Percentiles rank a stretch among this genome's conserved stretches.
Evolutionary conservation across 2,329 filamentous ascomycete genomes (phyloP).

Genomic region (Pseudogymnoascus sp.): DNA sequence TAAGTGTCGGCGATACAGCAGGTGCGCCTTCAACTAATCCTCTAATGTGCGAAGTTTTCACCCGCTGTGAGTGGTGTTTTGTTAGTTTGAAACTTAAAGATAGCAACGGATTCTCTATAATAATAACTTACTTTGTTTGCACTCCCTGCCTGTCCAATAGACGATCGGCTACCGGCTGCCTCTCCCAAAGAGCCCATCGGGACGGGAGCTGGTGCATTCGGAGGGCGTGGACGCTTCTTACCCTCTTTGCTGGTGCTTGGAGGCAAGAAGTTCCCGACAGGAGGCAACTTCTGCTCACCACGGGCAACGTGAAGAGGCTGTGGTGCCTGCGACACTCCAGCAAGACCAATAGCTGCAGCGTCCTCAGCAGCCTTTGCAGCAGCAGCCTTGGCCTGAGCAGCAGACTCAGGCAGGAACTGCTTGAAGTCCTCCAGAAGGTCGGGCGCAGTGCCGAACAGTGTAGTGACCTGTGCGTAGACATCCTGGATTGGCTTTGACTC

Average conservation of each 20-base stretch:
- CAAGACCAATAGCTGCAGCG: constrained; percentile 47
- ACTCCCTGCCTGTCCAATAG: constrained; percentile 28
- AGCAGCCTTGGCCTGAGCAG: constrained; percentile 56
- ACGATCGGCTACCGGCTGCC: constrained; percentile 21
- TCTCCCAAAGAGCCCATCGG: constrained; percentile 22
- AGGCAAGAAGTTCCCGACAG: constrained; percentile 84
- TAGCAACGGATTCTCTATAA: background rate
- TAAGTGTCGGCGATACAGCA: constrained; percentile 70
- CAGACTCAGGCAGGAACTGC: constrained; percentile 91
- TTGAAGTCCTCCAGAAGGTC: constrained; percentile 98
- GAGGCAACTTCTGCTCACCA: constrained; percentile 68
- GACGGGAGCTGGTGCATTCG: constrained; percentile 32
- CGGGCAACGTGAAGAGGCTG: constrained; percentile 42
- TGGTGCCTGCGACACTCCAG: constrained; percentile 45
- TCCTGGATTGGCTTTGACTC: constrained; percentile 98
- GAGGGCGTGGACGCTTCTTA: constrained; percentile 71
- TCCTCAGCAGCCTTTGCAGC: constrained; percentile 55
- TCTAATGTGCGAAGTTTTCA: constrained; percentile 66
- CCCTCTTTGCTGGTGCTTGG: constrained; percentile 76
- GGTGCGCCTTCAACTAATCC: constrained; percentile 29
- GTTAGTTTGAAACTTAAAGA: background rate
- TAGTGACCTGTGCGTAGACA: constrained; percentile 94
- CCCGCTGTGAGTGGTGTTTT: constrained; percentile 43
- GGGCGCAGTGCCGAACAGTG: constrained; percentile 83
- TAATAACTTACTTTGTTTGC: constrained; percentile 42